Evolutionary conservation across 345 rosid species (phyloP).

Genomic region (Eucalyptus curtisii): DNA sequence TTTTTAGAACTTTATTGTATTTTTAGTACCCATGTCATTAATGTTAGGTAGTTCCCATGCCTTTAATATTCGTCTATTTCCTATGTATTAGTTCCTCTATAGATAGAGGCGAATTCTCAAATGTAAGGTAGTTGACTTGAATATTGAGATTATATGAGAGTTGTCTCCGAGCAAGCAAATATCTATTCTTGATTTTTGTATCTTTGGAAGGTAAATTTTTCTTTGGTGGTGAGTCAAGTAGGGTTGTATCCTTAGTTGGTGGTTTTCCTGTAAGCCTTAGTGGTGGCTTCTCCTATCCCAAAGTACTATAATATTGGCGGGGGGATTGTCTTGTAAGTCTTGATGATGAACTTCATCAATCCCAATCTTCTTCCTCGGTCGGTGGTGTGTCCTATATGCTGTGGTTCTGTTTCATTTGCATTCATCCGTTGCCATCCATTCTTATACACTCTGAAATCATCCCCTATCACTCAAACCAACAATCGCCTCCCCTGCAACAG

Average conservation of each 20-base stretch:
- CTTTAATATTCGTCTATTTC: background rate
- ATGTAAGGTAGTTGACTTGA: background rate
- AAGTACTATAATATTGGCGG: accelerated
- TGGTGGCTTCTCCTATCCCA: background rate
- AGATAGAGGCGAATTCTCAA: background rate
- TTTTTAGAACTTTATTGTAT: background rate
- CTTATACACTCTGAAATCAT: background rate
- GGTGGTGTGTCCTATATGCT: background rate
- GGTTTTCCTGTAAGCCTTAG: background rate
- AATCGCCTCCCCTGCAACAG: background rate
- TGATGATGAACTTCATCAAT: background rate
- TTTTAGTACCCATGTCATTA: background rate
- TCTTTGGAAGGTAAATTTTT: background rate
- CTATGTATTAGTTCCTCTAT: too few species aligned
- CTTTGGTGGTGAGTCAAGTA: background rate
- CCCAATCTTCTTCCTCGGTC: background rate
- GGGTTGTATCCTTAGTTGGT: background rate
- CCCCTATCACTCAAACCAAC: background rate
- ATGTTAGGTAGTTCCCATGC: background rate
- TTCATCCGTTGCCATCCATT: background rate
- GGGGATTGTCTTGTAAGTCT: background rate
- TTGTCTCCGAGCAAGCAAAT: background rate
- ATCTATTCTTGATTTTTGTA: background rate
- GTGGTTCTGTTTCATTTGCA: background rate
- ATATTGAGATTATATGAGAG: background rate